Evolutionary conservation across 805 yeast genomes (phyloP), one percentile per base, ranked within the genome.

Genomic region (Lipomyces chichibuensis): DNA sequence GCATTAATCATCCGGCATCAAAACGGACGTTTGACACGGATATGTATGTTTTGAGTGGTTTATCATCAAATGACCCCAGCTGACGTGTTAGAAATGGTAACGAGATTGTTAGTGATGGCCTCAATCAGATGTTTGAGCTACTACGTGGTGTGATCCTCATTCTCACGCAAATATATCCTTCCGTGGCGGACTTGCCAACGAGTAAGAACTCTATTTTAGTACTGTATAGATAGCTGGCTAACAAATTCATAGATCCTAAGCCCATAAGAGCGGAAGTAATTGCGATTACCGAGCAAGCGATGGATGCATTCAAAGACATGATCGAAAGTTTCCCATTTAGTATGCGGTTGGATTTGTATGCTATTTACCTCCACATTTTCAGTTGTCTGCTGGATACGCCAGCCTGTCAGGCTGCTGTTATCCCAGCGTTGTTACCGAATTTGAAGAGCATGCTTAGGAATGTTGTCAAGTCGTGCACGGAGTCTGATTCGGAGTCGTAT

Each of bases 91-190:
- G 55, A 3, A 68, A 76, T 1, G 76, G 78, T 1, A 85, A 83
- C 9, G 82, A 74, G 20, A 71, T 80, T 49, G 79, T 86, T 64
- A 79, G 83, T 43, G 77, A 80, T 35, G 88, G 87, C 61, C 88
- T 90, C 63, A 96, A 91, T 72, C 91, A 90, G 73, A 78, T 92
- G 56, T 91, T 94, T 76, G 98, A 94, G 75, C 80, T 93, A 32
- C 78, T 92, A 60, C 82, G 97, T 69, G 83, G 92, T 5, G 84
- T 85, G 20, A 81, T 90, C 80, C 80, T 88, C 25, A 88, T 91
- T 0, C 78, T 92, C 20, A 83, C 88, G 33, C 82, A 80, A 37
- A 78, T 84, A 8, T 77, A 89, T 55, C 93, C 96, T 8, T 84
- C 87, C 62, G 79, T 88, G 53, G 83, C 84, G 64, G 83, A 82